Conservation (phyloP, 176 grass and related monocot genomes). For the Triticum timopheevii region DNA sequence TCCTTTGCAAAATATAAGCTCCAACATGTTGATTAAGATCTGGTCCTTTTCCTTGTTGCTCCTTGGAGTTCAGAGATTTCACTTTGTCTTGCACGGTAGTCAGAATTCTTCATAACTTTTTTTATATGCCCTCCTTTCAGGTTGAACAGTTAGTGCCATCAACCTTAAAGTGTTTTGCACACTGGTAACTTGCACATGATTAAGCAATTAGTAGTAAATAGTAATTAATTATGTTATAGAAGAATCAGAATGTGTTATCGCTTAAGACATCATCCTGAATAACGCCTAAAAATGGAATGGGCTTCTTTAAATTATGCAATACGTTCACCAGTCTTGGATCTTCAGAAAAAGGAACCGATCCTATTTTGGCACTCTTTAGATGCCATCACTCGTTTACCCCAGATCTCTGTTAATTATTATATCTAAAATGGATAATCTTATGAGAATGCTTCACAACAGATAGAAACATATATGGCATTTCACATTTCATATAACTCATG, state of each 20-base stretch:
- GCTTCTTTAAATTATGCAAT: too few species aligned
- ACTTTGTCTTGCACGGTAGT: not conserved
- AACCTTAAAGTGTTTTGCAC: constrained; percentile 1
- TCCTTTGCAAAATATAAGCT: not conserved
- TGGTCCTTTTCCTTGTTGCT: not conserved
- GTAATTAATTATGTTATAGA: not conserved
- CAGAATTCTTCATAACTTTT: not conserved
- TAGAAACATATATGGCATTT: not conserved
- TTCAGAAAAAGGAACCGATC: too few species aligned
- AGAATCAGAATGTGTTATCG: not conserved
- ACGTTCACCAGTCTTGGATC: too few species aligned
- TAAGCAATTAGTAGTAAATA: not conserved
- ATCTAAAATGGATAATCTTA: not conserved
- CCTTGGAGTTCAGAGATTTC: not conserved
- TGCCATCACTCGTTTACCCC: too few species aligned
- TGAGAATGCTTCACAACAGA: not conserved
- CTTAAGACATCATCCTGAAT: not conserved
- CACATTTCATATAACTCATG: not conserved
- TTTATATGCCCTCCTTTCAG: not conserved
- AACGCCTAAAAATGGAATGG: not conserved
- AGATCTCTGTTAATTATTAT: not conserved
- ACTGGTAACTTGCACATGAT: not conserved
- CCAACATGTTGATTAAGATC: not conserved
- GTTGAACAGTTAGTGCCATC: not conserved
- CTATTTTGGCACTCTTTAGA: too few species aligned